phyloP scores from a whole-genome alignment of 2,329 filamentous ascomycete species.

The Achaetomium macrosporum region DNA sequence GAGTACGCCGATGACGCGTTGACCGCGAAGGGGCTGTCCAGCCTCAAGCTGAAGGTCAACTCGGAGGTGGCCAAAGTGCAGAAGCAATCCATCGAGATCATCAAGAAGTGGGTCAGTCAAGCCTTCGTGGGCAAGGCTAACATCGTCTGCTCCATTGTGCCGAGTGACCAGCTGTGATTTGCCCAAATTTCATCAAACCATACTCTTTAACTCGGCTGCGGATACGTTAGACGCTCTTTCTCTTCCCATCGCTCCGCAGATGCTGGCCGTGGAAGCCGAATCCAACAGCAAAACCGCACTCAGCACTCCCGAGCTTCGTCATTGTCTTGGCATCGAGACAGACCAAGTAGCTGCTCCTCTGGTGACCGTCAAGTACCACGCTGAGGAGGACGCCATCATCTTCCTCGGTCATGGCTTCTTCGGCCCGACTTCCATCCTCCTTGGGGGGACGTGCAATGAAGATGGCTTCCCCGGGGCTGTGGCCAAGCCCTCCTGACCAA shows the following conservation, averaged over 20 bases:
- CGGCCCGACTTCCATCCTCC: not conserved
- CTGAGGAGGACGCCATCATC: constrained; percentile 42
- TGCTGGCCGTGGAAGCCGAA: constrained; percentile 58
- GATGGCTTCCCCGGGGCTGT: constrained; percentile 65
- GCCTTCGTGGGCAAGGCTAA: too few relatives aligned
- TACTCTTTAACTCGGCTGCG: too few relatives aligned
- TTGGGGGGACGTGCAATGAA: constrained; percentile 51
- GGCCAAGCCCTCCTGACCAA: constrained; percentile 37
- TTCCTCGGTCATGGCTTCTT: constrained; percentile 24
- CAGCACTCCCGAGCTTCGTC: constrained; percentile 58
- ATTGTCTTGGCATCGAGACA: constrained; percentile 59
- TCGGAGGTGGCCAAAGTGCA: constrained; percentile 20
- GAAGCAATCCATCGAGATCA: constrained; percentile 18
- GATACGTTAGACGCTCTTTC: too few relatives aligned
- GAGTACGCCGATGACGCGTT: constrained; percentile 19
- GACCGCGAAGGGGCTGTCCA: constrained; percentile 17
- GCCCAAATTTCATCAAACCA: too few relatives aligned
- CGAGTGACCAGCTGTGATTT: too few relatives aligned
- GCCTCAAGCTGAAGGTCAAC: constrained; percentile 19
- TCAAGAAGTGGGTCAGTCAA: constrained; percentile 17
- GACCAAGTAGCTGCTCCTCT: constrained; percentile 57
- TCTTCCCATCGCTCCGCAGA: not conserved
- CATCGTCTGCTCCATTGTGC: too few relatives aligned
- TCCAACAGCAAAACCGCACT: constrained; percentile 53
- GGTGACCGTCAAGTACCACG: constrained; percentile 58